Conservation (phyloP, 148 eudicot genomes). For the Chenopodium formosanum region DNA sequence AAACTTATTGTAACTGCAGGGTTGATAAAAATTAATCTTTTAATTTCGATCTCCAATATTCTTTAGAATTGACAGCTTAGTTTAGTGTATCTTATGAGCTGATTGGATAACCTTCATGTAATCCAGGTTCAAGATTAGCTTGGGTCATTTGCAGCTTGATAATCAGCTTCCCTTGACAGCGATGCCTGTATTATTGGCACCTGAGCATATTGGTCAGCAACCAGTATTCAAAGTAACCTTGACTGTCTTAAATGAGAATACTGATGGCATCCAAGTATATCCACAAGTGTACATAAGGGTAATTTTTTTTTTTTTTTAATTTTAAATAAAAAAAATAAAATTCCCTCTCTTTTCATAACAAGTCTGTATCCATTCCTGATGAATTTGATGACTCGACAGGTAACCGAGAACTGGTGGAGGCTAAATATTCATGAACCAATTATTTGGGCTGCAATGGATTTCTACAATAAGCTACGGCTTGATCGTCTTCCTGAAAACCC, state of each 20-base stretch:
- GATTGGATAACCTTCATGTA: constrained; percentile 10
- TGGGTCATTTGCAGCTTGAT: constrained; percentile 88
- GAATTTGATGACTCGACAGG: constrained; percentile 41
- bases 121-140: constrained; percentile 81
- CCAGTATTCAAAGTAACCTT: constrained; percentile 90
- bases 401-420: constrained; percentile 82
- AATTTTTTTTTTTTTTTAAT: constrained; percentile 16
- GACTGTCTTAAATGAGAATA: constrained; percentile 72
- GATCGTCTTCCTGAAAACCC: constrained; percentile 74
- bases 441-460: constrained; percentile 89
- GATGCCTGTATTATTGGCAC: constrained; percentile 90
- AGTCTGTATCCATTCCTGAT: neutral
- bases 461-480: constrained; percentile 70
- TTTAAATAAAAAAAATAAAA: too few species aligned
- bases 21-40: neutral
- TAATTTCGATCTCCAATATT: neutral
- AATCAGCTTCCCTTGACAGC: constrained; percentile 87
- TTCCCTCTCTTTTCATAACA: neutral
- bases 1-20: neutral
- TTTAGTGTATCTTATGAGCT: neutral
- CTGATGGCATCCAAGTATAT: constrained; percentile 82
- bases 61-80: neutral
- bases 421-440: constrained; percentile 94
- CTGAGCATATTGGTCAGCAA: constrained; percentile 76
- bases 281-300: constrained; percentile 89